Evolutionary conservation across 2,329 filamentous ascomycete genomes (phyloP).

Genomic region (Hortaea werneckii): DNA sequence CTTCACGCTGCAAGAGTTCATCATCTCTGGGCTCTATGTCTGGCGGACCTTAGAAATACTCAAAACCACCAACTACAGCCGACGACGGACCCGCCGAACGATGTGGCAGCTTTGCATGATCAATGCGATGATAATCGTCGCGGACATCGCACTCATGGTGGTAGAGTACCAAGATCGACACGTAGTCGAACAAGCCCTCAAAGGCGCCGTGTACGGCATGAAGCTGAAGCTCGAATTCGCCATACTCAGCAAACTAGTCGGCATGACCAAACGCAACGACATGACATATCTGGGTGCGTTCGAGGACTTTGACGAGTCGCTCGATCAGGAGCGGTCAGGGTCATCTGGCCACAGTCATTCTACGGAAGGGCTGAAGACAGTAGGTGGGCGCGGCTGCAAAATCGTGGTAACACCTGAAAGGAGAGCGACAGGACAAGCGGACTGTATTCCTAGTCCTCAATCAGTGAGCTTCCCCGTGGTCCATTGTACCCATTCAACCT

Average conservation of each 20-base stretch:
- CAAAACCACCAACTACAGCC: not conserved
- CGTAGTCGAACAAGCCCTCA: conserved; percentile 25
- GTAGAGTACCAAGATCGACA: conserved; percentile 19
- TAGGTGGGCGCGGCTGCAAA: not conserved
- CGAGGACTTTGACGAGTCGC: not conserved
- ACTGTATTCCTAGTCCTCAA: too few relatives aligned
- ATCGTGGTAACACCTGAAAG: not conserved
- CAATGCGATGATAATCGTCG: conserved; percentile 25
- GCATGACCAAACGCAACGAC: not conserved
- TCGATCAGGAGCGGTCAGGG: not conserved
- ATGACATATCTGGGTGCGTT: not conserved
- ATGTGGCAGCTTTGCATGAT: conserved; percentile 25
- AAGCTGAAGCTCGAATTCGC: conserved; percentile 13
- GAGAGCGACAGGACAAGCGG: too few relatives aligned
- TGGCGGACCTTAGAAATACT: conserved; percentile 8
- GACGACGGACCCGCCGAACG: conserved; percentile 10
- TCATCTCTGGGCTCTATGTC: conserved; percentile 18
- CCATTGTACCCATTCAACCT: too few relatives aligned
- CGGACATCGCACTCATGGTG: conserved; percentile 23
- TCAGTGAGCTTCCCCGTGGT: too few relatives aligned
- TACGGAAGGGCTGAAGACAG: not conserved
- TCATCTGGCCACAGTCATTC: not conserved
- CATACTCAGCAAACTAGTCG: conserved; percentile 13
- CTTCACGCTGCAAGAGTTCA: conserved; percentile 29
- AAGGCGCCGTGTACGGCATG: conserved; percentile 21